Conservation (phyloP, 768 basidiomycete species). For the Trametes meyenii region DNA sequence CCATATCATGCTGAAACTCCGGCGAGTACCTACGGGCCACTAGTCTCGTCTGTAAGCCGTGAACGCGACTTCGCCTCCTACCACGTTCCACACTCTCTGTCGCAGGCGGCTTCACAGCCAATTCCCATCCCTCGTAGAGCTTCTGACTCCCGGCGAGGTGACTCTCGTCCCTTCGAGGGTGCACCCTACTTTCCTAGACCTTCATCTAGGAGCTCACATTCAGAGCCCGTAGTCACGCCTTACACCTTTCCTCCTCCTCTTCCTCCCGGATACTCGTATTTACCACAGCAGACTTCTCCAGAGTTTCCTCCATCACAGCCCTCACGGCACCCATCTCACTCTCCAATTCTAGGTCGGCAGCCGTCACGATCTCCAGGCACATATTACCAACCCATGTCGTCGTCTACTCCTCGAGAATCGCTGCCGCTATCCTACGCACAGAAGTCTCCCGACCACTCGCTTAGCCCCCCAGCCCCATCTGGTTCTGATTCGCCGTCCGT, state of each 20-base stretch:
- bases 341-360: slow-evolving; percentile 13
- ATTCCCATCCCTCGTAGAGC: slow-evolving; percentile 10
- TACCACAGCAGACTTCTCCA: not conserved
- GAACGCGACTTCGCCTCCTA: slow-evolving; percentile 12
- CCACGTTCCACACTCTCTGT: slow-evolving; percentile 2
- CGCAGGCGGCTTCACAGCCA: slow-evolving; percentile 3
- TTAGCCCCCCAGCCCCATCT: not conserved
- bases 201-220: slow-evolving; percentile 17
- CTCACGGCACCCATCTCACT: slow-evolving; percentile 6
- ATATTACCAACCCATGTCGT: slow-evolving; percentile 4
- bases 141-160: slow-evolving; percentile 12
- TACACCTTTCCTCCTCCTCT: slow-evolving; percentile 13
- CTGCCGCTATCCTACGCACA: not conserved
- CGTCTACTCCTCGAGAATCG: not conserved
- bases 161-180: not conserved
- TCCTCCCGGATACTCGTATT: not conserved
- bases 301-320: not conserved
- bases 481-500: not conserved
- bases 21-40: slow-evolving; percentile 8
- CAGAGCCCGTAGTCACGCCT: slow-evolving; percentile 6
- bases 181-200: slow-evolving; percentile 11
- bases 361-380: slow-evolving; percentile 10
- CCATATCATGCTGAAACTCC: slow-evolving; percentile 3
- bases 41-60: slow-evolving; percentile 15
- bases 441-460: not conserved